Evolutionary conservation across 2,329 filamentous ascomycete genomes (phyloP), one percentile per base, ranked within the genome.

Genomic region (Fusarium virguliforme): DNA sequence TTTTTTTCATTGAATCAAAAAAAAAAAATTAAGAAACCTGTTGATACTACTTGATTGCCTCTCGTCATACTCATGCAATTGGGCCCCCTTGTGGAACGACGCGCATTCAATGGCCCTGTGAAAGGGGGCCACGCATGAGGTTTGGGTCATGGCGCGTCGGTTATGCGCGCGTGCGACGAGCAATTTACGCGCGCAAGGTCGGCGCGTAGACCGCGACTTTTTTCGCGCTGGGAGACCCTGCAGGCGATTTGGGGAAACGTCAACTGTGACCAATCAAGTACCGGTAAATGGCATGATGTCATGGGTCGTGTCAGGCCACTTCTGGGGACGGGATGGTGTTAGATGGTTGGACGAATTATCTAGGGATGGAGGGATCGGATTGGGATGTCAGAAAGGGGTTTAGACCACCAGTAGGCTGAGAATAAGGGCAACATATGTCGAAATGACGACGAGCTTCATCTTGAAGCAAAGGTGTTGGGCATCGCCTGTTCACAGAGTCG

Each of bases 151-250:
- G 51, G 62, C 66, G 65, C 32, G 50, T 53, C 71, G 15, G 13
- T 26, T 43, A 63, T 60, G 65, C 69, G 69, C 69, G 71, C 64
- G 64, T 69, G 71, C 51, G 67, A 70, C 62, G 64, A 62, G 67
- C 70, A 69, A 77, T 77, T 76, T 77, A 77, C 75, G 75, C 75
- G 75, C 73, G 61, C 58, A 62, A 56, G 62, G 68, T 12, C 43
- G 30, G 43, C 43, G 67, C 71, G 74, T 73, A 63, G 43, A 9
- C 35, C 72, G 72, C 68, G 73, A 70, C 51, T 62, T 72, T 62
- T 75, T 74, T 76, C 75, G 75, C 66, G 75, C 62, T 28, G 15
- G 6, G 6, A 34, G 30, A 53, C 56, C 59, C 64, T 38, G 43
- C 66, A 57, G 54, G 38, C 62, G 43, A 70, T 68, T 64, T 57